Conservation (phyloP, 352 stramenopile genomes). For the Phytophthora foliorum region DNA sequence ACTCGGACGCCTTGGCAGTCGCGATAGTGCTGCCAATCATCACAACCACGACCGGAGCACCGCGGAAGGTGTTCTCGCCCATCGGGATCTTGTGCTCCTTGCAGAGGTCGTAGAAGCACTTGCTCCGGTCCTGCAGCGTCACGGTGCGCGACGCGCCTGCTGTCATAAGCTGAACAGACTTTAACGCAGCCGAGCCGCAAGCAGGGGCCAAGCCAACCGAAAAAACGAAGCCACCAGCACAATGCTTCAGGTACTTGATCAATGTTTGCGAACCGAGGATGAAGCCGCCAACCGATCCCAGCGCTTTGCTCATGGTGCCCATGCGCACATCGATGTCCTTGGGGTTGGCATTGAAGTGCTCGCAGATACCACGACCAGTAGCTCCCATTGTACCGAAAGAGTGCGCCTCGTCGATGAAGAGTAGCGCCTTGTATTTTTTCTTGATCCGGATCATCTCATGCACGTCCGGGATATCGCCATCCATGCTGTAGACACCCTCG, state of each 20-base stretch:
- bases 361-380: conserved; percentile 62
- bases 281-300: conserved; percentile 76
- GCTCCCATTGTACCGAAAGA: conserved; percentile 74
- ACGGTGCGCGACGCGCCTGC: conserved; percentile 63
- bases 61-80: conserved; percentile 64
- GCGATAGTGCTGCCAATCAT: conserved; percentile 84
- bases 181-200: conserved; percentile 71
- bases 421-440: conserved; percentile 72
- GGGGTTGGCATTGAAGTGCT: conserved; percentile 58
- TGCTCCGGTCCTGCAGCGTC: conserved; percentile 71
- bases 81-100: conserved; percentile 72
- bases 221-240: conserved; percentile 80
- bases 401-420: conserved; percentile 75
- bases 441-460: conserved; percentile 68
- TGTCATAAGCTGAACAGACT: conserved; percentile 77
- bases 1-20: conserved; percentile 79
- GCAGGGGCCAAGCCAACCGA: conserved; percentile 78
- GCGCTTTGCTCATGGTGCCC: conserved; percentile 80
- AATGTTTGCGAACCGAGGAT: conserved; percentile 62
- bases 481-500: conserved; percentile 78
- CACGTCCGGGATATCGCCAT: conserved; percentile 71
- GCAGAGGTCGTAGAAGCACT: conserved; percentile 84
- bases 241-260: conserved; percentile 75
- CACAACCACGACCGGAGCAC: conserved; percentile 83
- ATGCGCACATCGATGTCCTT: conserved; percentile 70